phyloP scores from a whole-genome alignment of 2,329 filamentous ascomycete species.

The Trichoderma brevicompactum region DNA sequence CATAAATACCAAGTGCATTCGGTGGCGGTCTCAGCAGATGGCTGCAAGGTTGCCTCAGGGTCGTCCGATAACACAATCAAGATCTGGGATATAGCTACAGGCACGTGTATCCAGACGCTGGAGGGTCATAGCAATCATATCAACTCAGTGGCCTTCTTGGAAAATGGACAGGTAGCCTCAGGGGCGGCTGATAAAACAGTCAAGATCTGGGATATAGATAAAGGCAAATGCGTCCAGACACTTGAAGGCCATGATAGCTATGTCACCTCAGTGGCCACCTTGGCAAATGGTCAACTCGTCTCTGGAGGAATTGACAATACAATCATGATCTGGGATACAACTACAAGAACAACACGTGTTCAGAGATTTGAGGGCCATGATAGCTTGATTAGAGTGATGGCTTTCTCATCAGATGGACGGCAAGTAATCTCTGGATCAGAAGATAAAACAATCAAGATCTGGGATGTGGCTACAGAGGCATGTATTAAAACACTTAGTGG shows the following conservation, averaged over 20 bases:
- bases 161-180: constrained; percentile 1
- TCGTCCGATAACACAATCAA: not conserved
- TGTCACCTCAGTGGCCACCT: not conserved
- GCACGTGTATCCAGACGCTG: not conserved
- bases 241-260: not conserved
- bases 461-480: not conserved
- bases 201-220: constrained; percentile 6
- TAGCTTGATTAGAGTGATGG: not conserved
- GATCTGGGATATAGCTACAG: constrained; percentile 11
- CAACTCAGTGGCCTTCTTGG: not conserved
- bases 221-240: not conserved
- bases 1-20: not conserved
- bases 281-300: not conserved
- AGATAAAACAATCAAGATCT: not conserved
- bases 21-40: not conserved
- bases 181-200: not conserved
- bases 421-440: not conserved
- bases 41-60: not conserved
- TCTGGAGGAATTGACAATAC: not conserved
- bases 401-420: not conserved
- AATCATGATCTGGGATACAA: not conserved
- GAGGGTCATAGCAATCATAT: not conserved
- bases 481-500: not conserved
- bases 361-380: not conserved
- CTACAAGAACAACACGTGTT: not conserved